These are phyloP conservation scores for Diaporthe ilicicola DNA, from an alignment of 2,329 filamentous ascomycete species.

Conservation along the genomic window DNA sequence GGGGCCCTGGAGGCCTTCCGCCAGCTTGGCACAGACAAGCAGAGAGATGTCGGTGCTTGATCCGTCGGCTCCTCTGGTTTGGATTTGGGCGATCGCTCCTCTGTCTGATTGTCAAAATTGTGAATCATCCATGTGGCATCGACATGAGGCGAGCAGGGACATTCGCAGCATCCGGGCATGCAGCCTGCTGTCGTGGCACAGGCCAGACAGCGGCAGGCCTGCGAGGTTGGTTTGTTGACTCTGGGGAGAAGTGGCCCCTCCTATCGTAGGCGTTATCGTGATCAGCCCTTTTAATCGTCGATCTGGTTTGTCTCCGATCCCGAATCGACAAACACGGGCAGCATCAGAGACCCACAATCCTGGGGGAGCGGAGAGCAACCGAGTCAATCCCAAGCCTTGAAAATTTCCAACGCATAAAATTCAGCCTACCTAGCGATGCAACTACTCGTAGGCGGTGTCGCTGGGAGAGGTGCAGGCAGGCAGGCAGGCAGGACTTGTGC, in stretches of 20 bases:
- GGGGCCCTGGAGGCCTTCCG: constrained; percentile 9
- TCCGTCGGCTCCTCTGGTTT: neutral
- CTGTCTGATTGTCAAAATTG: neutral
- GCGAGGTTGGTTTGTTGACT: constrained; percentile 11
- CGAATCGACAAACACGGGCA: neutral
- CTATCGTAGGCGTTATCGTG: constrained; percentile 5
- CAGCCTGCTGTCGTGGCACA: constrained; percentile 17
- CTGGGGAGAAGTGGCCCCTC: neutral
- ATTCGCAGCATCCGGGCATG: constrained; percentile 8
- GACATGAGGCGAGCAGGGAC: constrained; percentile 1
- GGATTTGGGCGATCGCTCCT: neutral
- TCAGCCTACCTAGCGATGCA: neutral
- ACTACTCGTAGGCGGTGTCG: constrained; percentile 12
- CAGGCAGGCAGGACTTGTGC: no score
- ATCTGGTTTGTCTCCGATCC: constrained; percentile 13
- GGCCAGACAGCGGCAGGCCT: constrained; percentile 24
- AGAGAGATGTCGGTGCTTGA: neutral
- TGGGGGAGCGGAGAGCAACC: neutral
- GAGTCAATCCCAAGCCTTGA: constrained; percentile 19
- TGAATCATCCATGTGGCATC: constrained; percentile 6
- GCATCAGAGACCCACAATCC: neutral
- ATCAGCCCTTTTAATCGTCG: constrained; percentile 7
- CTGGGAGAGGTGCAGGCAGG: neutral
- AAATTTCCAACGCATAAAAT: constrained; percentile 11
- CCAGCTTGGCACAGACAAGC: neutral